A percentile compares a stretch with the other conserved stretches of the same genome.
Conservation (phyloP, 345 rosid genomes). For the Citrus maxima region DNA sequence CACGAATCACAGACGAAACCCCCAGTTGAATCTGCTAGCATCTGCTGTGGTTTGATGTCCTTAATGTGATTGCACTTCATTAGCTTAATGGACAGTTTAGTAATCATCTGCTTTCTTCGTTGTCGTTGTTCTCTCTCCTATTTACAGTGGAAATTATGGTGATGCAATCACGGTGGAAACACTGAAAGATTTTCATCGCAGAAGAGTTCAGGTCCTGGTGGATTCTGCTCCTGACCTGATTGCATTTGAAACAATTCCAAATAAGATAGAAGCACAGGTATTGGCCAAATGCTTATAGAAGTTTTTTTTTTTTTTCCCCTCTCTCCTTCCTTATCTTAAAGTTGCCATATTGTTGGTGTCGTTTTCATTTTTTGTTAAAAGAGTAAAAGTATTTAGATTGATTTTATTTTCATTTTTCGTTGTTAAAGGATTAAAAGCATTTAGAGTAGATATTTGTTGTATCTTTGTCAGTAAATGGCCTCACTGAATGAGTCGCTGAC, state of each 20-base stretch:
- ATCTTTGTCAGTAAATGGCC: neutral
- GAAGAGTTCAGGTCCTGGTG: conserved; percentile 64
- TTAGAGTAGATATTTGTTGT: neutral
- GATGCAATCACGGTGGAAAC: conserved; percentile 48
- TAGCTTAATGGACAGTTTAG: neutral
- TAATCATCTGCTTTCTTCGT: neutral
- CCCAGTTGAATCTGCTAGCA: neutral
- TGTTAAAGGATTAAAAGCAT: conserved; percentile 4
- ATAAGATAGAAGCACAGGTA: conserved; percentile 88
- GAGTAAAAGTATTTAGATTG: neutral
- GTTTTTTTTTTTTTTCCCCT: neutral
- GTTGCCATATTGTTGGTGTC: neutral
- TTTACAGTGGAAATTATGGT: conserved; percentile 60
- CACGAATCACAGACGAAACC: neutral
- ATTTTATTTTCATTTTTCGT: neutral
- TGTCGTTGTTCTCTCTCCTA: conserved; percentile 10
- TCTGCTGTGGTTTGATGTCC: neutral
- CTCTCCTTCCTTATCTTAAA: too few relatives aligned
- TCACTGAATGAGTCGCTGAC: neutral
- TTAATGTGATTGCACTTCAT: neutral
- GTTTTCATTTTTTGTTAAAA: neutral
- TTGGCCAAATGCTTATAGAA: conserved; percentile 2
- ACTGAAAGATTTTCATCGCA: conserved; percentile 71
- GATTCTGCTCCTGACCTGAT: conserved; percentile 68
- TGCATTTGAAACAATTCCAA: conserved; percentile 86